Percentiles rank a stretch among this genome's conserved stretches.
Evolutionary conservation across 441 rosid genomes (phyloP).

Genomic region (Eruca vesicaria): DNA sequence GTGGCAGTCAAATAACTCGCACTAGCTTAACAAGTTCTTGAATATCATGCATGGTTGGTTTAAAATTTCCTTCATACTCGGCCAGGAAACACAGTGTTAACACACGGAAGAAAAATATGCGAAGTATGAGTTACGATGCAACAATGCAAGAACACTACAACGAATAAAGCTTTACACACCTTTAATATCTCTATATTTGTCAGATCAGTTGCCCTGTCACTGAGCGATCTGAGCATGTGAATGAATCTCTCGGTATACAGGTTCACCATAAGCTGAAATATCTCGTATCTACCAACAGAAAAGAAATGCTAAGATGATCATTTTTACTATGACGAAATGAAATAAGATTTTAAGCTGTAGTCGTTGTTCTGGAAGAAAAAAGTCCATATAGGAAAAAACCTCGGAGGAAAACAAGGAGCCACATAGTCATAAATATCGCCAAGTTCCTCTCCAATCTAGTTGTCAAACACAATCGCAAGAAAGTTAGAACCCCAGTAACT

Average conservation of each 20-base stretch:
- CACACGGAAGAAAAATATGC: background rate
- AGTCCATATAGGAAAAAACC: slow-evolving; percentile 46
- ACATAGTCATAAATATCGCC: slow-evolving; percentile 98
- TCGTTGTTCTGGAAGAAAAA: background rate
- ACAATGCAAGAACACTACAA: slow-evolving; percentile 10
- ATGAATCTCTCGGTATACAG: slow-evolving; percentile 96
- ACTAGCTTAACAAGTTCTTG: too few species aligned
- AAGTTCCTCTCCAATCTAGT: slow-evolving; percentile 97
- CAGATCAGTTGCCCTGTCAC: slow-evolving; percentile 85
- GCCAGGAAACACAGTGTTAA: slow-evolving; percentile 7
- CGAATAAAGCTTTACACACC: slow-evolving; percentile 45
- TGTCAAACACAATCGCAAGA: slow-evolving; percentile 15
- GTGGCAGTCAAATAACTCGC: slow-evolving; percentile 12
- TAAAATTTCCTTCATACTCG: background rate
- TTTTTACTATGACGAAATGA: background rate
- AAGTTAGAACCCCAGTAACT: background rate
- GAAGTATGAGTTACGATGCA: slow-evolving; percentile 10
- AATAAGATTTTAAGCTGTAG: background rate
- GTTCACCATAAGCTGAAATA: slow-evolving; percentile 99
- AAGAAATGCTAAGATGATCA: slow-evolving; percentile 19
- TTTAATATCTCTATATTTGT: slow-evolving; percentile 97
- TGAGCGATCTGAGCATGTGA: slow-evolving; percentile 97
- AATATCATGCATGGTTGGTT: slow-evolving; percentile 21
- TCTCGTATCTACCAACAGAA: slow-evolving; percentile 81
- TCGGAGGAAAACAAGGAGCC: slow-evolving; percentile 99